These are phyloP conservation scores for Epichloe typhina DNA, from an alignment of 2,329 filamentous ascomycete species.

Conservation along the genomic window DNA sequence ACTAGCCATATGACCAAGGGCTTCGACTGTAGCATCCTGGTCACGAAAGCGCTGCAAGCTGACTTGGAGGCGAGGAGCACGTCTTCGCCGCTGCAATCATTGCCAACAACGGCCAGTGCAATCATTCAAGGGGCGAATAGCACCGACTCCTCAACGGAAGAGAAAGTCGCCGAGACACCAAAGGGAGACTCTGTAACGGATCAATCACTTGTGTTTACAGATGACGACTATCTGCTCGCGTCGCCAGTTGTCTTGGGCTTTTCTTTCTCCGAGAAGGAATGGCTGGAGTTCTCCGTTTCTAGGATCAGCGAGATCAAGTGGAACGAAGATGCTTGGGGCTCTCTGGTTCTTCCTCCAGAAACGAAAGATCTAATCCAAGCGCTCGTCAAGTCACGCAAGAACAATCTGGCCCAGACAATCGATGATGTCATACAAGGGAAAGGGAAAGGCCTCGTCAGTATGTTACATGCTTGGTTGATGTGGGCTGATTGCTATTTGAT, in stretches of 20 bases:
- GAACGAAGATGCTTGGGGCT: conserved; percentile 74
- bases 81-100: conserved; percentile 42
- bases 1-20: not conserved
- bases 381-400: conserved; percentile 73
- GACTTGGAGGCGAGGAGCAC: conserved; percentile 18
- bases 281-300: conserved; percentile 77
- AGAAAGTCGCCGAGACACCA: conserved; percentile 3
- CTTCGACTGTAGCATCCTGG: conserved; percentile 11
- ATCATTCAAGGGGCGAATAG: conserved; percentile 1
- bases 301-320: conserved; percentile 69
- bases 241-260: conserved; percentile 80
- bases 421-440: conserved; percentile 77
- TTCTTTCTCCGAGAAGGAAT: conserved; percentile 75
- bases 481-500: not conserved
- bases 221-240: conserved; percentile 73
- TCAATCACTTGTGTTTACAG: conserved; percentile 45
- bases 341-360: conserved; percentile 54
- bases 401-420: conserved; percentile 66
- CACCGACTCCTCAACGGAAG: conserved; percentile 1
- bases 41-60: conserved; percentile 17
- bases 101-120: conserved; percentile 21
- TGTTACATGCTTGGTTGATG: conserved; percentile 11
- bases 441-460: conserved; percentile 66
- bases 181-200: conserved; percentile 8
- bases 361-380: conserved; percentile 57